A percentile compares a stretch with the other conserved stretches of the same genome.
Conservation (phyloP, 1,139 yeast genomes). For the Yamadazyma sp. region DNA sequence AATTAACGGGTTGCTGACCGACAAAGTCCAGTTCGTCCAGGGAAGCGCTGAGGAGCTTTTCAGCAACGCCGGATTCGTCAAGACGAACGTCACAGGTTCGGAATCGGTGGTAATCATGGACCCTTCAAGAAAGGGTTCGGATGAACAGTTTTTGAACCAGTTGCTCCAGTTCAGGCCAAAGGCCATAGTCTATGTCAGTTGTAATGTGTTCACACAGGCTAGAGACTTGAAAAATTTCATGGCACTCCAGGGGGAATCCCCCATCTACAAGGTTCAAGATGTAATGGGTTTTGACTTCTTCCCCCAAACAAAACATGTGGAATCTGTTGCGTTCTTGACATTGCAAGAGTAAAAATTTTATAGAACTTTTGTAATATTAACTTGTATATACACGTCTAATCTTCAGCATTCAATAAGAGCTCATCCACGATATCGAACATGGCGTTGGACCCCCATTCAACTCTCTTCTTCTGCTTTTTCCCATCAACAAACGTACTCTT, state of each 20-base stretch:
- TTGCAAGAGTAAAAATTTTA: constrained; percentile 7
- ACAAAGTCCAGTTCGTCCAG: constrained; percentile 32
- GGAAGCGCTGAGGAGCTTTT: constrained; percentile 42
- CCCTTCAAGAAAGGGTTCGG: constrained; percentile 48
- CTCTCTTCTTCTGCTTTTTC: constrained; percentile 58
- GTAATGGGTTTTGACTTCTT: constrained; percentile 48
- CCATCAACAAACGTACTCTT: constrained; percentile 55
- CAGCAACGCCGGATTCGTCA: constrained; percentile 23
- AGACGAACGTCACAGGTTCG: constrained; percentile 27
- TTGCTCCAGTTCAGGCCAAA: constrained; percentile 38
- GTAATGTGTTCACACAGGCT: constrained; percentile 50
- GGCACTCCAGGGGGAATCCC: constrained; percentile 20
- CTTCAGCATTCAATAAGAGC: constrained; percentile 11
- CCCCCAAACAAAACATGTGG: constrained; percentile 51
- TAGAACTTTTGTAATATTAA: neutral
- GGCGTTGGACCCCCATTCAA: constrained; percentile 69
- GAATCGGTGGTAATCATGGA: constrained; percentile 44
- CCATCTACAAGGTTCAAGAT: constrained; percentile 29
- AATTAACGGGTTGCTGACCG: constrained; percentile 32
- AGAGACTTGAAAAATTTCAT: constrained; percentile 37
- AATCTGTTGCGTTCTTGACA: constrained; percentile 41
- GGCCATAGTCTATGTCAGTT: constrained; percentile 41
- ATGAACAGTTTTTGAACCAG: constrained; percentile 33
- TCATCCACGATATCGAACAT: constrained; percentile 57
- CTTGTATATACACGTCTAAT: constrained; percentile 1